Percentiles rank a stretch among this genome's conserved stretches.
phyloP scores from a whole-genome alignment of 495 filamentous ascomycete species.

The Tuber indicum region DNA sequence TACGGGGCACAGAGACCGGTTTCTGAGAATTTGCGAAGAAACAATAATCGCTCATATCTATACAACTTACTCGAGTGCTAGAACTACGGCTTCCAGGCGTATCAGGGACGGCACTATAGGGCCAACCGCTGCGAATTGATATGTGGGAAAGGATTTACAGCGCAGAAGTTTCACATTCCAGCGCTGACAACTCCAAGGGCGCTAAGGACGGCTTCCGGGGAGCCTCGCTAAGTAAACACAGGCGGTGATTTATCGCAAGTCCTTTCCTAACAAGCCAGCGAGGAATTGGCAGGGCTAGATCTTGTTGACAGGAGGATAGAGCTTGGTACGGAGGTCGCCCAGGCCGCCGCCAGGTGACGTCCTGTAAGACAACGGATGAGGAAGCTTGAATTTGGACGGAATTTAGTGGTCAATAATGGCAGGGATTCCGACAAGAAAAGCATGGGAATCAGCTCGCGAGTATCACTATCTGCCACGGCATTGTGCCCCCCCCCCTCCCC shows the following conservation, averaged over 20 bases:
- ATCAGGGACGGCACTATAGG: not conserved
- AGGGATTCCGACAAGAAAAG: not conserved
- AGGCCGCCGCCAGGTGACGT: not conserved
- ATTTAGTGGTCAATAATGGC: not conserved
- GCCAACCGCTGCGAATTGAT: not conserved
- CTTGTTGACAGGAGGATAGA: not conserved
- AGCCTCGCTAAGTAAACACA: not conserved
- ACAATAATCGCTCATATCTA: not conserved
- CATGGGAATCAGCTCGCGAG: not conserved
- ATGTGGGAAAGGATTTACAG: not conserved
- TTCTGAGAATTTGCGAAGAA: not conserved
- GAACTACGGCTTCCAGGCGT: not conserved
- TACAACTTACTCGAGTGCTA: not conserved
- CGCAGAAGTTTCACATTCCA: not conserved
- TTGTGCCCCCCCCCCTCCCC: not conserved
- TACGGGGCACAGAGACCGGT: not conserved
- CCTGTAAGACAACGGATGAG: not conserved
- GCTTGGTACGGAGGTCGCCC: not conserved
- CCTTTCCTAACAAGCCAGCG: not conserved
- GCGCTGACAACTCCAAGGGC: not conserved
- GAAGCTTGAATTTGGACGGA: not conserved
- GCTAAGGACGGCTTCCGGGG: not conserved
- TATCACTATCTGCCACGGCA: not conserved
- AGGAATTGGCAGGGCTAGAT: not conserved
- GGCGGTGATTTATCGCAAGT: not conserved